Evolutionary conservation across 2,329 filamentous ascomycete species (phyloP), one percentile per base, ranked within the genome.

Genomic region (Hypoxylon sp.): DNA sequence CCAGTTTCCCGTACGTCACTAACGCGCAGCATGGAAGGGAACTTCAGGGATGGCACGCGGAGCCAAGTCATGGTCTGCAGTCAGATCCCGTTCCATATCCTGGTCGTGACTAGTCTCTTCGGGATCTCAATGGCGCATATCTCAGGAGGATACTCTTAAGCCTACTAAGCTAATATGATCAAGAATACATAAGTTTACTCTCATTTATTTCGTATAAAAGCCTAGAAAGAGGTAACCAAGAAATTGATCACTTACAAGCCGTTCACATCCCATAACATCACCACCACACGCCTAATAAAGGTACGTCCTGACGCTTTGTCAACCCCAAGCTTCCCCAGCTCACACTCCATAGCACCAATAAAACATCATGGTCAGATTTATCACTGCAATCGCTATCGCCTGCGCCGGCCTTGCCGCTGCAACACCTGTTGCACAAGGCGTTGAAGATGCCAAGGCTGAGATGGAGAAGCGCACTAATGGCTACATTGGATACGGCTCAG

Each of bases 401-500:
- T 52, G 31, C 48, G 48, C 48, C 3, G 7, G 48, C 7, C 8
- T 52, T 8, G 48, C 48, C 31, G 48, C 48, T 1, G 48, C 48
- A 0, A 29, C 31, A 35, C 48, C 48, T 21, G 48, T 52, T 15
- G 7, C 48, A 2, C 29, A 13, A 1, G 3, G 7, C 11, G 29
- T 13, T 21, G 31, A 35, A 3, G 48, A 52, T 24, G n/a, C 15
- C 48, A 52, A 10, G 7, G n/a, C 48, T 10, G n/a, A 19, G 15
- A 8, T 2, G 48, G 39, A 44, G 39, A 44, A 17, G n/a, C 48
- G 48, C 10, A 52, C 48, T 8, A 52, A 52, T 21, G 29, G 10
- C 15, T 52, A 52, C 48, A 52, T 52, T 8, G 48, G 48, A 1
- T 52, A 52, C 48, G 48, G 48, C 10, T 52, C 48, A 6, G 47